Base-by-base conservation (phyloP, 805 yeast genomes). In the Debaryomyces castellii region DNA sequence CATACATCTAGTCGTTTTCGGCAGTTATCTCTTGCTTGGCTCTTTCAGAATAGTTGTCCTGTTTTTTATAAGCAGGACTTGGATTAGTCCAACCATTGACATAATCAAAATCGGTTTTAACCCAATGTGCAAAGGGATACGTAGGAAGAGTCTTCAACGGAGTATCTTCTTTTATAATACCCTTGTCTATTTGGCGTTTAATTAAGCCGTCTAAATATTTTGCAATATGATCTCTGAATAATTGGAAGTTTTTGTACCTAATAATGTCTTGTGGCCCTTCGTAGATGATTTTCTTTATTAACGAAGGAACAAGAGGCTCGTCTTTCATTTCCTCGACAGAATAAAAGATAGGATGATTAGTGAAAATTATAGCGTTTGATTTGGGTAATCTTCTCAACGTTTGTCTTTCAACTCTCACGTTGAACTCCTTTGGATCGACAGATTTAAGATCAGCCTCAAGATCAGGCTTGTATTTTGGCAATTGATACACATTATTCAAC, bases 301-400 rank as follows among this genome's bases (percentile, higher is more conserved):
- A 87, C 2, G 96, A 85, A 3, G 96, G 85, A 40, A 91, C 85
- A 46, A 89, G 62, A 1, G 88, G 81, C 51, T 85, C 95, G 18
- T 88, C 96, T 53, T 84, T 87, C 67, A 82, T 79, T 46, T 87
- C 92, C 33, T 86, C 91, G 35, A 87, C 80, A 2, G 86, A 78
- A 62, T 87, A 87, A 58, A 83, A 86, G n/a, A 83, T 73, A 4
- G 90, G 91, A 59, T 85, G 91, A 58, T 85, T 85, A 22, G 89
- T 82, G 69, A 85, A 85, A 41, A 85, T 80, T 48, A 85, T 80
- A 2, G 89, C 89, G 39, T 71, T 55, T 0, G 85, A 65, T 58
- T 73, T 81, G 32, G 91, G 90, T 43, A 85, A 70, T 56, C 85
- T 73, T 58, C 89, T 71, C 46, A 85, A 67, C 1, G 90, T 82